Evolutionary conservation across 345 rosid genomes (phyloP).

Genomic region (Clarkia xantiana): DNA sequence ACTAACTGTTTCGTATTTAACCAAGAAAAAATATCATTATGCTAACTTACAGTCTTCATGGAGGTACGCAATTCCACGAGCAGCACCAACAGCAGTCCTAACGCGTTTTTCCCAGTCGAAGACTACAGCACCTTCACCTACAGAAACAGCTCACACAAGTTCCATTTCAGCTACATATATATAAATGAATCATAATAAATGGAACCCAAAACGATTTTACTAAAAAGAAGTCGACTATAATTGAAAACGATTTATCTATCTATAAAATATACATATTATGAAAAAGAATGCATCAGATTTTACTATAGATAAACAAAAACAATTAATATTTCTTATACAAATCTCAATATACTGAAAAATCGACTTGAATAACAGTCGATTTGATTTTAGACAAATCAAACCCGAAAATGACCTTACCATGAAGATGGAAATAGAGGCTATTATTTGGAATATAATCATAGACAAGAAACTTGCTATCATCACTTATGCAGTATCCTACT

Average conservation of each 20-base stretch:
- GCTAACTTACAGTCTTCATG: conserved; percentile 79
- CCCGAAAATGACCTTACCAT: conserved; percentile 34
- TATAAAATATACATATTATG: too few relatives aligned
- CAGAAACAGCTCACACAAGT: too few relatives aligned
- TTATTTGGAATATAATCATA: conserved; percentile 75
- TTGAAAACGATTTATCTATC: too few relatives aligned
- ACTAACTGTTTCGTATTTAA: neutral
- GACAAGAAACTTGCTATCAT: conserved; percentile 58
- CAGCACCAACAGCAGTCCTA: conserved; percentile 77
- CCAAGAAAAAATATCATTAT: neutral
- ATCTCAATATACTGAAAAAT: conserved; percentile 3
- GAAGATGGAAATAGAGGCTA: conserved; percentile 87
- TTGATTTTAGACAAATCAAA: too few relatives aligned
- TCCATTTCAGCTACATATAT: too few relatives aligned
- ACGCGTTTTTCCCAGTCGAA: conserved; percentile 69
- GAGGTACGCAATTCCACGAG: conserved; percentile 93
- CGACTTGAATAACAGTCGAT: too few relatives aligned
- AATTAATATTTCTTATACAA: too few relatives aligned
- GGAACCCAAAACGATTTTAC: neutral
- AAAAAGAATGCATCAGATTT: too few relatives aligned
- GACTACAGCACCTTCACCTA: conserved; percentile 46
- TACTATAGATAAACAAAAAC: too few relatives aligned
- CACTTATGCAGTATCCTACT: conserved; percentile 81
- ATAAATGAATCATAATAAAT: neutral
- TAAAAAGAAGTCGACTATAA: too few relatives aligned